Evolutionary conservation across 495 filamentous ascomycete species (phyloP).

Genomic region (Podospora pseudopauciseta): DNA sequence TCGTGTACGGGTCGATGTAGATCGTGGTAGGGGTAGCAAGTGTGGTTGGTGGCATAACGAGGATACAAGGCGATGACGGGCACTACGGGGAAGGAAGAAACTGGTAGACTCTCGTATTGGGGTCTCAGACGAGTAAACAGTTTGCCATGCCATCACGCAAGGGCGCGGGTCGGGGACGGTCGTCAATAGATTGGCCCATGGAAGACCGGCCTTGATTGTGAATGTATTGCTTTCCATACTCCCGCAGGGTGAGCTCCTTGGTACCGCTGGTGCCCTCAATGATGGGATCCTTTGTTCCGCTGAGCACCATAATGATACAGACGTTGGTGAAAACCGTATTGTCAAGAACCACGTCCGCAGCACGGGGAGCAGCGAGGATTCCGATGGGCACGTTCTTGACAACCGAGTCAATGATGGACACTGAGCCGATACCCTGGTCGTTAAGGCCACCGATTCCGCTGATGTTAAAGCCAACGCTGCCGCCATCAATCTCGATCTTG

Average conservation of each 20-base stretch:
- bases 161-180: slow-evolving; percentile 43
- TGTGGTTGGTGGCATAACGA: not conserved
- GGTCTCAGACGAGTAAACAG: slow-evolving; percentile 58
- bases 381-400: slow-evolving; percentile 60
- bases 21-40: not conserved
- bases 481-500: slow-evolving; percentile 15
- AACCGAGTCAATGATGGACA: slow-evolving; percentile 66
- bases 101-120: slow-evolving; percentile 50
- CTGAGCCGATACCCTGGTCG: slow-evolving; percentile 61
- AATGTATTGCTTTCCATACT: slow-evolving; percentile 60
- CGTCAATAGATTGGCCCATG: slow-evolving; percentile 38
- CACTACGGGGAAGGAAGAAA: slow-evolving; percentile 43
- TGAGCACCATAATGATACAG: slow-evolving; percentile 39
- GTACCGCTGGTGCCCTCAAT: slow-evolving; percentile 49
- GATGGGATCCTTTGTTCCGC: slow-evolving; percentile 39
- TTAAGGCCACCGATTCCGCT: slow-evolving; percentile 37
- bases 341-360: slow-evolving; percentile 42
- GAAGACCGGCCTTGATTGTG: slow-evolving; percentile 31
- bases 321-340: slow-evolving; percentile 40
- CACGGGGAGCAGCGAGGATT: slow-evolving; percentile 56
- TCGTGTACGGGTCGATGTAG: not conserved
- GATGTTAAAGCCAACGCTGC: slow-evolving; percentile 26
- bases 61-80: not conserved
- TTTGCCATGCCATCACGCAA: slow-evolving; percentile 43
- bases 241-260: slow-evolving; percentile 50